These are phyloP conservation scores for Jaminaea rosea DNA, from an alignment of 1,284 basidiomycete species.

Conservation along the genomic window DNA sequence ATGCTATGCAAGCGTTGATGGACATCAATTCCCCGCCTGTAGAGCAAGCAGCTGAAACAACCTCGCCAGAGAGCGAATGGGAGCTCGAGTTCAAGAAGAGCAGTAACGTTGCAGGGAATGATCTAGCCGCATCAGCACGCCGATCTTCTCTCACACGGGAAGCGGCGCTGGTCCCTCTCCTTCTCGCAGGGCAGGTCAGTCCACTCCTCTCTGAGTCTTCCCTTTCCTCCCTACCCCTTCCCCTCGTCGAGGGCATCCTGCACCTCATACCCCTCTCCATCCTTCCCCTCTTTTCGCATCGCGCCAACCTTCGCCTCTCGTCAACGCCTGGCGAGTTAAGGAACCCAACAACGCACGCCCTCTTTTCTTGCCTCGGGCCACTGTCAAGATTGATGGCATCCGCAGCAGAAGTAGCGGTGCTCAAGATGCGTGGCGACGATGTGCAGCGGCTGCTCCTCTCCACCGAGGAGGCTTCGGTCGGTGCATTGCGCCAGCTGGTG, in stretches of 20 bases:
- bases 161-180: conserved; percentile 15
- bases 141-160: too few species aligned
- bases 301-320: not conserved
- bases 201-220: conserved; percentile 22
- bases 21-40: too few species aligned
- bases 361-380: conserved; percentile 31
- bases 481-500: too few species aligned
- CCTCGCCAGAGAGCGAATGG: conserved; percentile 19
- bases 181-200: conserved; percentile 24
- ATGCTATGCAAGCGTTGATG: conserved; percentile 24
- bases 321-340: too few species aligned
- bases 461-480: too few species aligned
- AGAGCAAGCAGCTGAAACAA: not conserved
- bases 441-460: not conserved
- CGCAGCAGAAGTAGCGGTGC: not conserved
- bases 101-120: not conserved
- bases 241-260: conserved; percentile 18
- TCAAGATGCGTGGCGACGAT: not conserved
- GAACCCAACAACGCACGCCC: conserved; percentile 10
- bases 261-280: conserved; percentile 20
- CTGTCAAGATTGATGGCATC: conserved; percentile 32
- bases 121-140: not conserved
- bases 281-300: conserved; percentile 15
- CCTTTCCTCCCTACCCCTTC: conserved; percentile 17
- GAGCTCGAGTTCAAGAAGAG: conserved; percentile 28